Percentiles rank a stretch among this genome's conserved stretches.
Conservation (phyloP, 2,329 filamentous ascomycete genomes). For the Geosmithia putterillii region DNA sequence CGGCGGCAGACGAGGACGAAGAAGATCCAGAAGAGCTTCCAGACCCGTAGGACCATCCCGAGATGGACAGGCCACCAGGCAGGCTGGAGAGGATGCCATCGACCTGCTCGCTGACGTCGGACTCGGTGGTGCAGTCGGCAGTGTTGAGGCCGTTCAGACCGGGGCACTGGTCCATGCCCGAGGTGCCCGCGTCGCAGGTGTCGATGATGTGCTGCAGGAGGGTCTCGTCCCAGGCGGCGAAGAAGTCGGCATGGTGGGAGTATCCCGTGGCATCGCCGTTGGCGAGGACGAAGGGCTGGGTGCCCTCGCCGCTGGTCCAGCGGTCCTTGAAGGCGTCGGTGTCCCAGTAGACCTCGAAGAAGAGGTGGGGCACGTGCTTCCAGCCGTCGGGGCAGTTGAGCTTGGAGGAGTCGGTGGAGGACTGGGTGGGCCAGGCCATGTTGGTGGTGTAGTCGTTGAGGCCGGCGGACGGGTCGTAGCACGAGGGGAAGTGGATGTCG, state of each 20-base stretch:
- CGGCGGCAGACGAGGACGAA: neutral
- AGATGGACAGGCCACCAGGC: conserved; percentile 43
- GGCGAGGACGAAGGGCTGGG: conserved; percentile 54
- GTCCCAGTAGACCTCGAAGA: conserved; percentile 50
- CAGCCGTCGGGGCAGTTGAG: conserved; percentile 41
- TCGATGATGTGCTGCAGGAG: conserved; percentile 56
- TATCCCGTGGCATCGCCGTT: conserved; percentile 61
- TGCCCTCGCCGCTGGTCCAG: conserved; percentile 38
- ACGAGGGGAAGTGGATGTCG: conserved; percentile 62
- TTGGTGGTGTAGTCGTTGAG: conserved; percentile 50
- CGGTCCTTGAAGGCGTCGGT: conserved; percentile 37
- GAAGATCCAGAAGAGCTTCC: neutral
- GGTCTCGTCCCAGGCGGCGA: conserved; percentile 57
- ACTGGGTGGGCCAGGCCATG: conserved; percentile 49
- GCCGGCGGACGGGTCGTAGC: conserved; percentile 55
- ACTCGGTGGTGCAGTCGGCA: conserved; percentile 36
- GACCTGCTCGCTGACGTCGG: conserved; percentile 32
- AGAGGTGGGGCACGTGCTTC: conserved; percentile 43
- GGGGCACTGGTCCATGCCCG: conserved; percentile 51
- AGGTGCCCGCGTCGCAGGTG: conserved; percentile 47
- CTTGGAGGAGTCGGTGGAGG: conserved; percentile 27
- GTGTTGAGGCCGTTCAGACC: conserved; percentile 42
- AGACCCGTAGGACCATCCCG: conserved; percentile 14
- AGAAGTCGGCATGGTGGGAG: conserved; percentile 60
- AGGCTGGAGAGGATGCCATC: conserved; percentile 31